Conservation (phyloP, 2,329 filamentous ascomycete species). For the Orbilia blumenaviensis region DNA sequence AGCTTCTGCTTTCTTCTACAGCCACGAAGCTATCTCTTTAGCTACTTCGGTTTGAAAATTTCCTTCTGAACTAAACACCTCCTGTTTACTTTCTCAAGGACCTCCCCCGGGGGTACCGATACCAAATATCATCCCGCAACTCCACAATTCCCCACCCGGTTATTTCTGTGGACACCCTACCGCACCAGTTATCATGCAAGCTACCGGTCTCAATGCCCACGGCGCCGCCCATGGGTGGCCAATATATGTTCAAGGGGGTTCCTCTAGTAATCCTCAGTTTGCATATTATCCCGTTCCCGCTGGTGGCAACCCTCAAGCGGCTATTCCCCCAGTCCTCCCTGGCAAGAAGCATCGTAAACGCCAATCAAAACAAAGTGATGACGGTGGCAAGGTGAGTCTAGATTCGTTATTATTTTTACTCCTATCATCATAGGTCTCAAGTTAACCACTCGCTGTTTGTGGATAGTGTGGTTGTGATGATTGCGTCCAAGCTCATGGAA, state of each 20-base stretch:
- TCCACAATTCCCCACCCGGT: neutral
- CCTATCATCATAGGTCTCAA: neutral
- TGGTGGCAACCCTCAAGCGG: neutral
- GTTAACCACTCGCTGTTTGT: neutral
- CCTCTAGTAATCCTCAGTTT: slow-evolving; percentile 31
- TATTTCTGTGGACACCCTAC: slow-evolving; percentile 31
- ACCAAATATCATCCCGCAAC: neutral
- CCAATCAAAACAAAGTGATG: neutral
- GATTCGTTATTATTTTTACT: neutral
- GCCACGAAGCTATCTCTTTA: neutral
- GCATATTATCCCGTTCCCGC: slow-evolving; percentile 26
- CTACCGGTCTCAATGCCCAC: slow-evolving; percentile 13
- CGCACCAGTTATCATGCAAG: neutral
- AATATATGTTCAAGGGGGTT: slow-evolving; percentile 41
- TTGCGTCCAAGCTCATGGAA: neutral
- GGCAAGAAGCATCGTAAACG: slow-evolving; percentile 12
- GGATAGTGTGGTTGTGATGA: slow-evolving; percentile 32
- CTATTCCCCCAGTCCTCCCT: neutral
- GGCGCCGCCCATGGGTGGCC: slow-evolving; percentile 39
- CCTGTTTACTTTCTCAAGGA: neutral
- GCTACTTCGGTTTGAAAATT: neutral
- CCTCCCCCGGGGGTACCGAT: neutral
- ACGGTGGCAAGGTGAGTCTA: slow-evolving; percentile 21
- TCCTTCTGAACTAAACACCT: neutral
- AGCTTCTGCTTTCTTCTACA: neutral